Evolutionary conservation across 2,329 filamentous ascomycete genomes (phyloP), one percentile per base, ranked within the genome.

Genomic region (Trichoderma pleuroti): DNA sequence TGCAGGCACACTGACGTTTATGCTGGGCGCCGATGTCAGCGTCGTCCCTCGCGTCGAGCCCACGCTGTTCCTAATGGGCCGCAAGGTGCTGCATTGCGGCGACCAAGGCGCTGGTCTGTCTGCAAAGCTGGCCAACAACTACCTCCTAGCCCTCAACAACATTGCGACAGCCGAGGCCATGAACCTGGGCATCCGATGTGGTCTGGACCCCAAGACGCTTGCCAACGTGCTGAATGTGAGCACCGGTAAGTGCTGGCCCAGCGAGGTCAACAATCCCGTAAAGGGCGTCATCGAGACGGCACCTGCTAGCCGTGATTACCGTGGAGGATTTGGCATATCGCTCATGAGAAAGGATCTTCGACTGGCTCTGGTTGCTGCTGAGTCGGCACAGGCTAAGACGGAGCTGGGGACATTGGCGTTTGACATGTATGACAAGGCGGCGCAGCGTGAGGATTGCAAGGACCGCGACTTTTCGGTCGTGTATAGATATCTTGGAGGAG

Each of bases 121-220:
- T 12, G 96, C 92, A 49, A 99, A 99, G 83, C 86, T 99, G 36
- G 94, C 95, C 67, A 99, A 99, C 83, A 99, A 99, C 82, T 99
- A 99, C 80, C 88, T 98, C 32, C 86, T 99, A 4, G 95, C 94
- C 5, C 90, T 98, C 75, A 97, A 94, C 84, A 99, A 99, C 81
- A 94, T 91, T 71, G 88, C 87, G 5, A 89, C 88, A 3, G 87
- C 88, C 5, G 89, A 91, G 78, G 88, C 88, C 24, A 90, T 91
- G 88, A 88, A 90, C 75, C 80, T 91, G 26, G 88, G 88, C n/a
- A 84, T 90, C 63, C 82, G 81, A 71, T 88, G 86, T 82, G 89
- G 89, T 0, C 81, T 91, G 8, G 87, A 90, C 72, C 83, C 88
- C 2, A 83, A 84, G 76, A 90, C 89, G 9, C 86, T 99, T 2